Base-by-base conservation (phyloP, 2,329 filamentous ascomycete species). In the Paracoccidioides brasiliensis region DNA sequence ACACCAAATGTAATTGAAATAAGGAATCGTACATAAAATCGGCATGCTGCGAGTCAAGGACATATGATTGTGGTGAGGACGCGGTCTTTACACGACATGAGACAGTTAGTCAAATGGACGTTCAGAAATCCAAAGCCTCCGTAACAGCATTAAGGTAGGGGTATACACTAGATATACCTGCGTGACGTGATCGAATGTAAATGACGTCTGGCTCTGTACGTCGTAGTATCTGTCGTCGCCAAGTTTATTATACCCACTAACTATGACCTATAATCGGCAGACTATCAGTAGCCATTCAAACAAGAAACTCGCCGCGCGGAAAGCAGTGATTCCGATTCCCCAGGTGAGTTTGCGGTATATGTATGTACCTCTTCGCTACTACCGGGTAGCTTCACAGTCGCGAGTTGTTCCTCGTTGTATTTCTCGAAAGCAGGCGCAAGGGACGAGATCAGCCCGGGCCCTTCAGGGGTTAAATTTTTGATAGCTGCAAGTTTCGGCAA, bases 371-470 rank as follows among this genome's bases (percentile, higher is more conserved):
- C 74, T 70, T 89, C 83, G 70, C 83, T 91, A 68, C 86, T 82
- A 35, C 90, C 90, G 0, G 91, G 91, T 55, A 98, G 81, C 78
- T 94, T 95, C 59, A 88, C 85, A 14, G 90, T 90, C 51, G 83
- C 75, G 70, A 96, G 86, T 72, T 98, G 93, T 72, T 90, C 86
- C 73, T 98, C 91, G 66, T 97, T 96, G 80, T 98, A 97, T 72
- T 86, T 89, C 73, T 90, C 79, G 70, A 95, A 94, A 0, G 93
- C 90, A 0, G 90, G 87, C 5, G 79, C 80, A 54, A 96, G 84
- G 60, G 86, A 83, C 58, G 82, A 75, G 55, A 90, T 74, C 59
- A 93, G 76, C 55, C 79, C 75, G 41, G 83, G 80, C 44, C 83
- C 82, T 63, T 86, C 82, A 59, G 81, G 76, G 15, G 90, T 89